Evolutionary conservation across 805 yeast genomes (phyloP).

Genomic region (Sugiyamaella chiloensis): DNA sequence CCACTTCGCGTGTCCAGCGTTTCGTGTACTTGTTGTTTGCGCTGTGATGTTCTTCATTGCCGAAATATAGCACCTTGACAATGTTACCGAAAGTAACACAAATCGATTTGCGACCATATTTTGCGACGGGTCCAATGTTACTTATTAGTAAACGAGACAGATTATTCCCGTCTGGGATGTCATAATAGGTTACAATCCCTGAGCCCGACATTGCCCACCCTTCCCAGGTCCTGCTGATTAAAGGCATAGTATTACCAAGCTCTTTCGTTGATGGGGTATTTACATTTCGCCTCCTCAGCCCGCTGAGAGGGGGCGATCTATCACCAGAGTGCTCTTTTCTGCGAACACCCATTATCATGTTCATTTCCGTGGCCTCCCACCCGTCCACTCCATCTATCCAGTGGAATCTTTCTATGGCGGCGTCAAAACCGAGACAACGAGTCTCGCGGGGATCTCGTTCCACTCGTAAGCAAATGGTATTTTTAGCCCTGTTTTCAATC

Average conservation of each 20-base stretch:
- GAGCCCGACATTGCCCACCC: slow-evolving; percentile 74
- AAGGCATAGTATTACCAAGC: slow-evolving; percentile 21
- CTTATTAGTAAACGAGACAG: slow-evolving; percentile 45
- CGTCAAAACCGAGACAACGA: slow-evolving; percentile 81
- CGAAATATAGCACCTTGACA: slow-evolving; percentile 69
- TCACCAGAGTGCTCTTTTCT: slow-evolving; percentile 40
- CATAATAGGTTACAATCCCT: slow-evolving; percentile 59
- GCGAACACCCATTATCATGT: slow-evolving; percentile 67
- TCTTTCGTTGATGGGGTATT: not conserved
- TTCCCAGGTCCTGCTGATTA: slow-evolving; percentile 59
- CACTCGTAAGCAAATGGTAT: slow-evolving; percentile 77
- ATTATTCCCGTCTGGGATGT: slow-evolving; percentile 42
- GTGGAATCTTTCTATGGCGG: slow-evolving; percentile 65
- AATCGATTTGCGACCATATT: slow-evolving; percentile 75
- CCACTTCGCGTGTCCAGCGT: slow-evolving; percentile 12
- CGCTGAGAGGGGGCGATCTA: too few species aligned
- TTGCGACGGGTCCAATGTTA: slow-evolving; percentile 57
- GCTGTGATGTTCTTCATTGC: slow-evolving; percentile 57
- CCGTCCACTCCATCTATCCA: slow-evolving; percentile 66
- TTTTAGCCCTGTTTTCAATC: slow-evolving; percentile 71
- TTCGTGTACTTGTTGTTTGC: slow-evolving; percentile 3
- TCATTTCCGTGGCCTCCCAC: slow-evolving; percentile 78
- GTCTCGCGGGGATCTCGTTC: slow-evolving; percentile 92
- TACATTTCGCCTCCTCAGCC: not conserved
- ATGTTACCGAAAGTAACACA: slow-evolving; percentile 72